phyloP scores from a whole-genome alignment of 2,329 filamentous ascomycete genomes.

The Ampelomyces quisqualis region DNA sequence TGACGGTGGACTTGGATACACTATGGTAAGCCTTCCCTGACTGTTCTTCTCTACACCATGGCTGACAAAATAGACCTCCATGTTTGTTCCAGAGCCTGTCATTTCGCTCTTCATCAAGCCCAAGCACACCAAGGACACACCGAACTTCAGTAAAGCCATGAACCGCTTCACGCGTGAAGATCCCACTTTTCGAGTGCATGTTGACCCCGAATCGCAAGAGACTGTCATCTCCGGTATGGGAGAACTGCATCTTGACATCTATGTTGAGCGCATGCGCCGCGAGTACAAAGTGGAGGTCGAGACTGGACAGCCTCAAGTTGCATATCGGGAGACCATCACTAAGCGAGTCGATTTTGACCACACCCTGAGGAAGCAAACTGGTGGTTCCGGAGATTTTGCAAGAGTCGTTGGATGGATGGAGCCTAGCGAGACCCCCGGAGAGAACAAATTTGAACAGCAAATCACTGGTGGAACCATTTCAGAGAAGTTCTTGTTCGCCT shows the following conservation, averaged over 20 bases:
- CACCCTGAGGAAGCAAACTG: slow-evolving; percentile 90
- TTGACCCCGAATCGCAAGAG: slow-evolving; percentile 89
- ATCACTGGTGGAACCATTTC: slow-evolving; percentile 88
- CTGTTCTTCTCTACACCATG: neutral
- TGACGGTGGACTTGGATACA: slow-evolving; percentile 86
- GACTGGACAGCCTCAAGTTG: slow-evolving; percentile 95
- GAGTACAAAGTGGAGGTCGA: slow-evolving; percentile 96
- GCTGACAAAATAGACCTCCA: slow-evolving; percentile 62
- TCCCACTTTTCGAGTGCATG: slow-evolving; percentile 92
- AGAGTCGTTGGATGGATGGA: slow-evolving; percentile 91
- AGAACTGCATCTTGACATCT: slow-evolving; percentile 94
- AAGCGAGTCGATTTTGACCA: slow-evolving; percentile 83
- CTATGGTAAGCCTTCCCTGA: slow-evolving; percentile 60
- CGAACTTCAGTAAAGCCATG: slow-evolving; percentile 98
- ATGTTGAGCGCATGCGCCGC: slow-evolving; percentile 92
- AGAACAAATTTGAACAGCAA: slow-evolving; percentile 83
- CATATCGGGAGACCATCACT: slow-evolving; percentile 92
- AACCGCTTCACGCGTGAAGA: slow-evolving; percentile 98
- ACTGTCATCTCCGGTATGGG: slow-evolving; percentile 99
- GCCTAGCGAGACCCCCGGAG: slow-evolving; percentile 69
- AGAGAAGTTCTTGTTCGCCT: slow-evolving; percentile 93
- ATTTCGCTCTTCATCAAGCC: slow-evolving; percentile 97
- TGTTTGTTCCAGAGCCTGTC: slow-evolving; percentile 97
- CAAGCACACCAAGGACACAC: slow-evolving; percentile 85
- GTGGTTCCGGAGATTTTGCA: slow-evolving; percentile 93